Evolutionary conservation across 768 basidiomycete genomes (phyloP), one percentile per base, ranked within the genome.

Genomic region (Suillus occidentalis): DNA sequence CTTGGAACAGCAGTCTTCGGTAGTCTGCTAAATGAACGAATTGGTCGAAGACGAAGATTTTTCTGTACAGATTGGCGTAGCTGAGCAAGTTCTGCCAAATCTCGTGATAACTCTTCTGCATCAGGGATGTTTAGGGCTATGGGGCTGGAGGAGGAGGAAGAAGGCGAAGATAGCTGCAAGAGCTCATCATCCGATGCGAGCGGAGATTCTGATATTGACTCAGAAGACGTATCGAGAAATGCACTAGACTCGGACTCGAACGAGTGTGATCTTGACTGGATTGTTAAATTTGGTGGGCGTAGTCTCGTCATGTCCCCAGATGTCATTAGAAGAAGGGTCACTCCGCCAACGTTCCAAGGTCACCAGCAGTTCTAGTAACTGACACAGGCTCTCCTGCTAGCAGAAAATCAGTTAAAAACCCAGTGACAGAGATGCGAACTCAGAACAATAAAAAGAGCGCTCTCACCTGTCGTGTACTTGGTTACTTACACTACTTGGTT

Each of bases 1-100:
- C 28, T 59, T 20, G 61, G 60, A 47, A 76, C 65, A 55, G 77
- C 65, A 47, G 82, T 73, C 71, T 85, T 86, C 45, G 85, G 82
- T 52, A 87, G 77, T n/a, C 80, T 72, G 53, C 81, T 78, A 43
- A 81, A 79, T 28, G 89, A 88, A 59, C 86, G 85, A 63, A 94
- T 89, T 36, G 93, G 92, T 25, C 92, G 84, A 42, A 94, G 82
- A 64, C 86, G 87, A 43, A 94, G 83, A 69, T 94, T 94, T 76
- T 87, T 83, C 76, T 89, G 86, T 3, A 94, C 89, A 69, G 80
- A 90, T 68, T 84, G 82, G 40, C 92, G 85, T 9, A 94, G 82
- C 69, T 84, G 78, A 64, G 90, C 88, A 45, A 94, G 85, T 62
- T 83, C 84, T 14, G 83, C 86, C 45, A 94, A 81, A 65, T 89